These are phyloP conservation scores for Urostyla sp. DNA, from an alignment of 73 alveolate genomes.

Conservation along the genomic window DNA sequence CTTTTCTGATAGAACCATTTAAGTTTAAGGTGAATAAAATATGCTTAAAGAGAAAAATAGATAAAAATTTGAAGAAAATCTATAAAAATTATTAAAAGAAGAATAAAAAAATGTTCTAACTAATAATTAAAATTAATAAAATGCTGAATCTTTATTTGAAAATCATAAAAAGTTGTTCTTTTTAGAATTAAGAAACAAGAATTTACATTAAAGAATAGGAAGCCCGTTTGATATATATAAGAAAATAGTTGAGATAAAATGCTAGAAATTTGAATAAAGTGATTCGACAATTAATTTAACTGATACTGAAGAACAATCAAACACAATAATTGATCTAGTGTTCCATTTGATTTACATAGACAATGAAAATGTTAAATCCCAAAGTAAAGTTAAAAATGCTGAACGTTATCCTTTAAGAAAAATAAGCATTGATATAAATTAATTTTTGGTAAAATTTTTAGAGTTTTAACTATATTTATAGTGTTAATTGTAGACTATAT, in stretches of 20 bases:
- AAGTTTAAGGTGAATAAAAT: too few relatives aligned
- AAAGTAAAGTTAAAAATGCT: conserved; percentile 5
- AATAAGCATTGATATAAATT: conserved; percentile 5
- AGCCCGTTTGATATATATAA: neutral
- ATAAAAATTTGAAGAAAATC: neutral
- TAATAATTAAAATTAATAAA: neutral
- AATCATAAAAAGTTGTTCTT: conserved; percentile 22
- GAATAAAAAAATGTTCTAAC: neutral
- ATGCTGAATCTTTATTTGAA: neutral
- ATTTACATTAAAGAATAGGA: neutral
- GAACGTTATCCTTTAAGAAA: conserved; percentile 28
- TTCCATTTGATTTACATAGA: conserved; percentile 27
- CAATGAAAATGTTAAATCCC: neutral
- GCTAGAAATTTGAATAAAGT: conserved; percentile 23
- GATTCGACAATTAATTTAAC: conserved; percentile 12
- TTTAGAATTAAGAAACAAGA: neutral
- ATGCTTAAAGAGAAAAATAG: too few relatives aligned
- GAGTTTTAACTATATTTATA: neutral
- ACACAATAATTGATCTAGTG: conserved; percentile 24
- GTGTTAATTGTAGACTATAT: conserved; percentile 5
- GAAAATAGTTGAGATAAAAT: conserved; percentile 18
- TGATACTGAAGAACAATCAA: neutral
- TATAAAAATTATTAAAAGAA: neutral
- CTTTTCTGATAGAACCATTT: neutral
- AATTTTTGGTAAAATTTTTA: conserved; percentile 7